phyloP scores from a whole-genome alignment of 2,329 filamentous ascomycete genomes.

The Cordyceps pruinosa region DNA sequence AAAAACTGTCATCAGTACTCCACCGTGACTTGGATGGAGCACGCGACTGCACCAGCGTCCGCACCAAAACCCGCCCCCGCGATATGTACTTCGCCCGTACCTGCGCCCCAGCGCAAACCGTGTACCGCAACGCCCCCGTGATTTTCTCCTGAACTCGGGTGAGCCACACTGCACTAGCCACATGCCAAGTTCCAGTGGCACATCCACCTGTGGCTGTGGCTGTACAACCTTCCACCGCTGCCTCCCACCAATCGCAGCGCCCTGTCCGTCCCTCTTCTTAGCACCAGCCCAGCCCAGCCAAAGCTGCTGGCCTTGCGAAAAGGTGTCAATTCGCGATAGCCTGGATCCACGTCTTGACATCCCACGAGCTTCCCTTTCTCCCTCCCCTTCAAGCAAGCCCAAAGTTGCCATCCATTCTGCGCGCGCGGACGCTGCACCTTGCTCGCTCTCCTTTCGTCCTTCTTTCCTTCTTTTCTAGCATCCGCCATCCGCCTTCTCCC shows the following conservation, averaged over 20 bases:
- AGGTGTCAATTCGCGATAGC: slow-evolving; percentile 17
- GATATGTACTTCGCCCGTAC: neutral
- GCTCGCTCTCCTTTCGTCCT: neutral
- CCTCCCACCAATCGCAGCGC: neutral
- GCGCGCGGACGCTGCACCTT: neutral
- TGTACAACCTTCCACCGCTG: neutral
- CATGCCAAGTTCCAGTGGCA: neutral
- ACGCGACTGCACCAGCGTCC: slow-evolving; percentile 1
- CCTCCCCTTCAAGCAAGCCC: too few relatives aligned
- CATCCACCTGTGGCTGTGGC: neutral
- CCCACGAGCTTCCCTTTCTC: slow-evolving; percentile 11
- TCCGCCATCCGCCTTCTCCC: slow-evolving; percentile 3
- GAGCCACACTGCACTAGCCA: slow-evolving; percentile 1
- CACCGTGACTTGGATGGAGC: neutral
- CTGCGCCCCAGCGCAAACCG: too few relatives aligned
- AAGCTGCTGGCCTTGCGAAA: slow-evolving; percentile 9
- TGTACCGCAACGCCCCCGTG: too few relatives aligned
- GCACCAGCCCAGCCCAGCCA: neutral
- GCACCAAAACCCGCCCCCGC: neutral
- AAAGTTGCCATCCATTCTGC: neutral
- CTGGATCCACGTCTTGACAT: slow-evolving; percentile 11
- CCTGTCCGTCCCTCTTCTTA: too few relatives aligned
- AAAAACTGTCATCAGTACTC: slow-evolving; percentile 1
- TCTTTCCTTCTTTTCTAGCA: neutral
- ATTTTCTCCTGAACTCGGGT: neutral